Evolutionary conservation across 257 asterid species (phyloP).

Genomic region (Verbascum thapsus): DNA sequence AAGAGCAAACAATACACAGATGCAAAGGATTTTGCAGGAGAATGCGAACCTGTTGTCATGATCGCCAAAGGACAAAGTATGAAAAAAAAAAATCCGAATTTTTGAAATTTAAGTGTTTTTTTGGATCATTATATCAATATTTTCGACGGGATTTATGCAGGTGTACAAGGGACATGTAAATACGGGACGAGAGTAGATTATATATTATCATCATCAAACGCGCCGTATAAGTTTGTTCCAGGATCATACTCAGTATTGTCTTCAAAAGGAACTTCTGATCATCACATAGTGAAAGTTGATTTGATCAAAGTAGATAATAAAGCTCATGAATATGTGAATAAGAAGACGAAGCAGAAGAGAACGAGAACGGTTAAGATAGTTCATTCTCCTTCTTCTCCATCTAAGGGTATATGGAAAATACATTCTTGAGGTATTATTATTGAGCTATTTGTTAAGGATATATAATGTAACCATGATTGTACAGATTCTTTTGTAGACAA

Average conservation of each 20-base stretch:
- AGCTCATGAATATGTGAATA: constrained; percentile 36
- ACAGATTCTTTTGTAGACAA: constrained; percentile 35
- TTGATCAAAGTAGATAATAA: constrained; percentile 47
- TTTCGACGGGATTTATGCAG: constrained; percentile 44
- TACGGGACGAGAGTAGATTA: constrained; percentile 93
- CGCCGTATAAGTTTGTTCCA: constrained; percentile 73
- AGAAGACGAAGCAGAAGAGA: constrained; percentile 38
- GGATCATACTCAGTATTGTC: constrained; percentile 91
- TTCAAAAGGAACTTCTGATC: constrained; percentile 97
- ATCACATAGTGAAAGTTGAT: constrained; percentile 90
- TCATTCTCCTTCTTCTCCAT: constrained; percentile 57
- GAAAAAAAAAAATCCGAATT: too few species aligned
- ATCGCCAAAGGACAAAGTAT: constrained; percentile 98
- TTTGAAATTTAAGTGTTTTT: too few species aligned
- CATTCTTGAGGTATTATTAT: constrained; percentile 43
- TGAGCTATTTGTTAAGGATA: too few species aligned
- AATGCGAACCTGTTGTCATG: constrained; percentile 91
- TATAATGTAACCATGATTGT: constrained; percentile 29
- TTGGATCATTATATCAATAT: too few species aligned
- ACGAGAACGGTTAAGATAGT: constrained; percentile 61
- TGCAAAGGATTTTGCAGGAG: constrained; percentile 86
- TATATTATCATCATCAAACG: constrained; percentile 59
- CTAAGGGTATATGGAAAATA: constrained; percentile 72
- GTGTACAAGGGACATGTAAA: constrained; percentile 95
- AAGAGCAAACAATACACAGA: constrained; percentile 71